These are phyloP conservation scores for Liriodendron chinense DNA, from an alignment of 164 flowering plant genomes.

Conservation along the genomic window DNA sequence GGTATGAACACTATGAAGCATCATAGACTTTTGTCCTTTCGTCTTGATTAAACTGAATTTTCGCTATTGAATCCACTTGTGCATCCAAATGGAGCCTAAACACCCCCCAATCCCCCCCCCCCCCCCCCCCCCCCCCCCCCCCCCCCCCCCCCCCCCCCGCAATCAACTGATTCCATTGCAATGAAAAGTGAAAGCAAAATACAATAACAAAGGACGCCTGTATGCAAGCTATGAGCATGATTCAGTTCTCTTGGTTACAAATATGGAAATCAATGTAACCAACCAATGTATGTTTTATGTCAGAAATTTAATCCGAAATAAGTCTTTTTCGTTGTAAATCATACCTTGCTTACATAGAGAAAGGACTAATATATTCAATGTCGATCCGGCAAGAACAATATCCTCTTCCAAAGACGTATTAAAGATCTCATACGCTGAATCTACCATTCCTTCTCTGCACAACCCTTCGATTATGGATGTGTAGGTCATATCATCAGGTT, in stretches of 20 bases:
- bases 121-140: no score
- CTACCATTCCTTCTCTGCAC: conserved; percentile 51
- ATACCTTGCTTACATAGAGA: conserved; percentile 68
- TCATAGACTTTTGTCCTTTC: neutral
- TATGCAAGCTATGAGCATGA: neutral
- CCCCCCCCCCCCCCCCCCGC: no score
- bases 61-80: no score
- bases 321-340: neutral
- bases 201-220: neutral
- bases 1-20: neutral
- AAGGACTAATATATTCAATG: conserved; percentile 42
- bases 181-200: neutral
- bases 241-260: neutral
- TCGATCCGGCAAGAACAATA: conserved; percentile 29
- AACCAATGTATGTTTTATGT: neutral
- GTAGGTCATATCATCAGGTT: conserved; percentile 56
- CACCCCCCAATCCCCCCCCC: no score
- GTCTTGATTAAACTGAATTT: no score
- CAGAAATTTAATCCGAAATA: neutral
- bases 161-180: no score
- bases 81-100: no score
- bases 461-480: conserved; percentile 62
- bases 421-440: conserved; percentile 55
- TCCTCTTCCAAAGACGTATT: conserved; percentile 52
- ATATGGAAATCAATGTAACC: neutral